Evolutionary conservation across 2,329 filamentous ascomycete genomes (phyloP).

Genomic region (Colletotrichum sp.): DNA sequence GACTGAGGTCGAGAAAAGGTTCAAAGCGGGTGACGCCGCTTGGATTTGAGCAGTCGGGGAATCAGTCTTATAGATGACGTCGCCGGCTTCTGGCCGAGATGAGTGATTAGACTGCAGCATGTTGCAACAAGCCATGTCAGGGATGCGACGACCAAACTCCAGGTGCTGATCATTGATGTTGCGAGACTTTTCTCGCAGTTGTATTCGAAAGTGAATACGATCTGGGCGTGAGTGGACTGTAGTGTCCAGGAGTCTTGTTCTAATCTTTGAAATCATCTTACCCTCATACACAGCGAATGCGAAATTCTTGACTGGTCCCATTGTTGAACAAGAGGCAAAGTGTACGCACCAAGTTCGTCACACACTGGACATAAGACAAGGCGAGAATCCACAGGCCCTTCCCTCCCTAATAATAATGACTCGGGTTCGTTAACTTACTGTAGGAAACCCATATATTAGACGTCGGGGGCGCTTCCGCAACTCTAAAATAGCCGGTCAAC

Average conservation of each 20-base stretch:
- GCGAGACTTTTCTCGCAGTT: neutral
- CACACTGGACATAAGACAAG: accelerated
- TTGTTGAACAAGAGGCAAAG: neutral
- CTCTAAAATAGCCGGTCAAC: neutral
- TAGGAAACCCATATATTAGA: accelerated
- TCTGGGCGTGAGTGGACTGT: neutral
- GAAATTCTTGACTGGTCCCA: neutral
- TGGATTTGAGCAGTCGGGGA: neutral
- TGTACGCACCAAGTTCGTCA: neutral
- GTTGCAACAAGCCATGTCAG: neutral
- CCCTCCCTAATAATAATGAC: accelerated
- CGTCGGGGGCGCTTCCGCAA: neutral
- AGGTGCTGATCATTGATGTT: accelerated
- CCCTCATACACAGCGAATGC: accelerated
- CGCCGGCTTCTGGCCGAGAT: neutral
- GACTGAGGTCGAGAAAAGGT: neutral
- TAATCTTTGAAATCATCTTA: neutral
- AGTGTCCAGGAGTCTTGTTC: neutral
- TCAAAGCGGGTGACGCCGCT: neutral
- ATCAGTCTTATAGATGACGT: neutral
- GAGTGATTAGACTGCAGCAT: neutral
- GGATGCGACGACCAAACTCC: neutral
- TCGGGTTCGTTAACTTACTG: neutral
- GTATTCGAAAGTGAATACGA: accelerated
- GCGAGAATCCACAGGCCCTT: neutral